Conservation (phyloP, 2,329 filamentous ascomycete genomes). For the Curvularia sp. region DNA sequence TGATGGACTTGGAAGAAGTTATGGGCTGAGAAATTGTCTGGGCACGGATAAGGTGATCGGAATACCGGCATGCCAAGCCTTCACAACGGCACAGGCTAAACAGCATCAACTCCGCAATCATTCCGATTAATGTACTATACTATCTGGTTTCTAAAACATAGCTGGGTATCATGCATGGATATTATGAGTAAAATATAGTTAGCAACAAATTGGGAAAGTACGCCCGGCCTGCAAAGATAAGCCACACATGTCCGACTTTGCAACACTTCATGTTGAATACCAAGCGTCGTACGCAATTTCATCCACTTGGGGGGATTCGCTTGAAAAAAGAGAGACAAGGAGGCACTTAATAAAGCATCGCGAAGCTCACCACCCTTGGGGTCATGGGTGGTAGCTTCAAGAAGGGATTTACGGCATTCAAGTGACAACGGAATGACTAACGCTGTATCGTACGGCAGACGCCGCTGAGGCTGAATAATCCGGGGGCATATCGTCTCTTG, state of each 20-base stretch:
- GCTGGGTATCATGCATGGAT: not conserved
- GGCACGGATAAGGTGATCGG: not conserved
- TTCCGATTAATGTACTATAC: not conserved
- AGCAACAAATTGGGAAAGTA: not conserved
- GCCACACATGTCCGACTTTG: not conserved
- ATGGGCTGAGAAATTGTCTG: not conserved
- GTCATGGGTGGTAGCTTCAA: not conserved
- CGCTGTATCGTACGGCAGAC: slow-evolving; percentile 15
- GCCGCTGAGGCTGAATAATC: slow-evolving; percentile 38
- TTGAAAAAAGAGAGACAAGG: not conserved
- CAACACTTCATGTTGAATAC: not conserved
- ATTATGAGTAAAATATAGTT: not conserved
- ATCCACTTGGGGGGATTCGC: not conserved
- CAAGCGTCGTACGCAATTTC: not conserved
- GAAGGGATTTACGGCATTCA: not conserved
- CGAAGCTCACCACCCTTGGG: not conserved
- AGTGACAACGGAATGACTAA: slow-evolving; percentile 9
- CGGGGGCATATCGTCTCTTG: slow-evolving; percentile 37
- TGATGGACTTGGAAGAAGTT: not conserved
- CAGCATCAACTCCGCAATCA: not conserved
- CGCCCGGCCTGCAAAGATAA: not conserved
- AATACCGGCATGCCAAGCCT: slow-evolving; percentile 10
- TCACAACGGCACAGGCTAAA: not conserved
- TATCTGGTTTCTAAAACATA: not conserved
- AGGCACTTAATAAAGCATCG: not conserved